These are phyloP conservation scores for Conoideocrella luteorostrata DNA, from an alignment of 2,329 filamentous ascomycete species.

Conservation along the genomic window DNA sequence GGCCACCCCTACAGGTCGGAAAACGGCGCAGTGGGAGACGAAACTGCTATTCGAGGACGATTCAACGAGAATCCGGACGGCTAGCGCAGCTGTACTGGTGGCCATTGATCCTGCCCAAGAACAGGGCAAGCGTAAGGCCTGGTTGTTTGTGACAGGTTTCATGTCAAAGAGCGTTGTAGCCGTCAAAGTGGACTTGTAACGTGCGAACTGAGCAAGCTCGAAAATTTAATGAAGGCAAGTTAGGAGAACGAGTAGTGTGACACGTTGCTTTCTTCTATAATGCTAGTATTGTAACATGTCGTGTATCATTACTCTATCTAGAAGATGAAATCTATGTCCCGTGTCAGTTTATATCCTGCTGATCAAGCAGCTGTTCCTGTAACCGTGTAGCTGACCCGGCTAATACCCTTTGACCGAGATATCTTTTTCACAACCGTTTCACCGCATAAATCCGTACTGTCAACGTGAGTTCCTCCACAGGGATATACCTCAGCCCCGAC, in stretches of 20 bases:
- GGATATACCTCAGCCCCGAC: constrained; percentile 64
- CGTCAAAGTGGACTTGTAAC: constrained; percentile 42
- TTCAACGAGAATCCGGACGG: constrained; percentile 40
- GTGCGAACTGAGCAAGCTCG: no score
- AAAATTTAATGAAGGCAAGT: no score
- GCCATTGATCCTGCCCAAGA: constrained; percentile 41
- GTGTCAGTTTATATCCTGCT: no score
- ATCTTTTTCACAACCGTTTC: constrained; percentile 62
- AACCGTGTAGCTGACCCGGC: constrained; percentile 45
- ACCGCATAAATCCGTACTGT: constrained; percentile 51
- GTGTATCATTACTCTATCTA: no score
- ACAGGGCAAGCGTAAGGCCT: constrained; percentile 39
- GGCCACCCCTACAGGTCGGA: constrained; percentile 9
- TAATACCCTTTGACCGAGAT: constrained; percentile 55
- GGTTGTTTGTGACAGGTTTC: constrained; percentile 54
- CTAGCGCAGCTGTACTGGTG: constrained; percentile 47
- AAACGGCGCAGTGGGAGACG: constrained; percentile 30
- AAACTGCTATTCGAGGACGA: constrained; percentile 53
- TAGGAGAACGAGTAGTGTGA: no score
- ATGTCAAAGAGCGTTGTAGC: constrained; percentile 42
- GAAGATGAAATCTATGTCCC: no score
- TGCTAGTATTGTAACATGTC: no score
- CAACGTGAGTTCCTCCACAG: constrained; percentile 69
- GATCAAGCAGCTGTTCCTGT: background rate
- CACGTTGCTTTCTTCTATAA: no score